phyloP scores from a whole-genome alignment of 2,329 filamentous ascomycete species.

The Talaromyces funiculosus region DNA sequence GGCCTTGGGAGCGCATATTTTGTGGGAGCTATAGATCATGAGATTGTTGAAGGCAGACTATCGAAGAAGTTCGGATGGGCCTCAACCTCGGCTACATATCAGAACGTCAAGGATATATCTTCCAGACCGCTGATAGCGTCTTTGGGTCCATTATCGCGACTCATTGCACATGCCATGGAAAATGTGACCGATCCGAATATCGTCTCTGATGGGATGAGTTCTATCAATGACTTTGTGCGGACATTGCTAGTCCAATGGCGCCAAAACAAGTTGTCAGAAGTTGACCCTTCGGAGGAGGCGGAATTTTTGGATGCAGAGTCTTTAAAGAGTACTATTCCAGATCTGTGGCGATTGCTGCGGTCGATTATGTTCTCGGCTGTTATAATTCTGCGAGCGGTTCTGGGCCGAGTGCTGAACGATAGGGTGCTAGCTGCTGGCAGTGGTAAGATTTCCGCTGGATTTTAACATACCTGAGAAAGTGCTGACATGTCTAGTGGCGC shows the following conservation, averaged over 20 bases:
- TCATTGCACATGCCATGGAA: constrained; percentile 59
- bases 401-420: constrained; percentile 60
- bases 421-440: constrained; percentile 48
- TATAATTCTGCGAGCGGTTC: constrained; percentile 66
- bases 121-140: constrained; percentile 55
- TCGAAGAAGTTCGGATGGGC: constrained; percentile 61
- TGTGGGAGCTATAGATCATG: constrained; percentile 61
- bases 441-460: constrained; percentile 35
- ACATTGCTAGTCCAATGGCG: constrained; percentile 68
- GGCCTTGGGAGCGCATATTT: constrained; percentile 74
- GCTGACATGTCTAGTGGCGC: constrained; percentile 44
- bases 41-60: constrained; percentile 52
- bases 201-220: constrained; percentile 47
- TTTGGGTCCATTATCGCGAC: constrained; percentile 57
- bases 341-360: constrained; percentile 69
- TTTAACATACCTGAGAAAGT: background rate
- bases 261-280: constrained; percentile 64
- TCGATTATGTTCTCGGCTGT: constrained; percentile 71
- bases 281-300: constrained; percentile 64
- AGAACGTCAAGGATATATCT: constrained; percentile 51
- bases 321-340: constrained; percentile 59
- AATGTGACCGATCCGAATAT: constrained; percentile 45
- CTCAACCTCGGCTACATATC: constrained; percentile 52
- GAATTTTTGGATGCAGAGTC: constrained; percentile 61
- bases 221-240: constrained; percentile 61